Percentiles rank a stretch among this genome's conserved stretches.
Conservation (phyloP, 75 land plant genomes). For the Gnetum montanum region DNA sequence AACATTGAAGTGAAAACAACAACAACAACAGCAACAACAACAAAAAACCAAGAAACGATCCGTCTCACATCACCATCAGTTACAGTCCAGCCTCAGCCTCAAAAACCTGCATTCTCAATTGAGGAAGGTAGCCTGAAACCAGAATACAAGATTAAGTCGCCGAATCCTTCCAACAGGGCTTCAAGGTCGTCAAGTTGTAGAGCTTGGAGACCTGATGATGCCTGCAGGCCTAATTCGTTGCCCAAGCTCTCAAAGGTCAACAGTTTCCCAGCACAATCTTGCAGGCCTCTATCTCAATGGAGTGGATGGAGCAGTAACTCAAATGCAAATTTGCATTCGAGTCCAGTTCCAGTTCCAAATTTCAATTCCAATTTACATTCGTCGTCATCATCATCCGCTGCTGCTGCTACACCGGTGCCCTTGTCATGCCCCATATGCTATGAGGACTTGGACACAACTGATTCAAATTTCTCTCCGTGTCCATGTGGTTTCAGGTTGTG, state of each 20-base stretch:
- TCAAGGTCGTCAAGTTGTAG: slow-evolving; percentile 12
- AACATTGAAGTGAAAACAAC: slow-evolving; percentile 8
- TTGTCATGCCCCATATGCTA: slow-evolving; percentile 78
- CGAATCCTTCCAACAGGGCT: slow-evolving; percentile 10
- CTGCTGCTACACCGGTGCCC: slow-evolving; percentile 21
- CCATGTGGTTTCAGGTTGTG: slow-evolving; percentile 82
- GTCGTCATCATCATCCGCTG: background rate
- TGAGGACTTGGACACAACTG: slow-evolving; percentile 83
- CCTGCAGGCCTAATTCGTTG: slow-evolving; percentile 56
- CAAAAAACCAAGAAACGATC: slow-evolving; percentile 1
- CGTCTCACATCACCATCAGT: background rate
- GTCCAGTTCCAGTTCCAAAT: background rate
- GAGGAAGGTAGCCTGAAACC: slow-evolving; percentile 13
- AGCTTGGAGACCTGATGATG: slow-evolving; percentile 94
- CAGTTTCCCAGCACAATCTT: slow-evolving; percentile 42
- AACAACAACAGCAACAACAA: background rate
- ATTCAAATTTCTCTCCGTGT: slow-evolving; percentile 81
- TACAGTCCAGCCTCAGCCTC: slow-evolving; percentile 2
- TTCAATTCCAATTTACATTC: too few relatives aligned
- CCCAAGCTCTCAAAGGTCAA: slow-evolving; percentile 72
- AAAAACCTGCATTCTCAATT: background rate
- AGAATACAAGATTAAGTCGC: slow-evolving; percentile 19
- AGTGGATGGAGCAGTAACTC: slow-evolving; percentile 12
- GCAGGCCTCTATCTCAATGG: slow-evolving; percentile 17
- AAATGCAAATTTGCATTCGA: slow-evolving; percentile 10